Base-by-base conservation (phyloP, 1,284 basidiomycete genomes). In the Volvariella surrecta region DNA sequence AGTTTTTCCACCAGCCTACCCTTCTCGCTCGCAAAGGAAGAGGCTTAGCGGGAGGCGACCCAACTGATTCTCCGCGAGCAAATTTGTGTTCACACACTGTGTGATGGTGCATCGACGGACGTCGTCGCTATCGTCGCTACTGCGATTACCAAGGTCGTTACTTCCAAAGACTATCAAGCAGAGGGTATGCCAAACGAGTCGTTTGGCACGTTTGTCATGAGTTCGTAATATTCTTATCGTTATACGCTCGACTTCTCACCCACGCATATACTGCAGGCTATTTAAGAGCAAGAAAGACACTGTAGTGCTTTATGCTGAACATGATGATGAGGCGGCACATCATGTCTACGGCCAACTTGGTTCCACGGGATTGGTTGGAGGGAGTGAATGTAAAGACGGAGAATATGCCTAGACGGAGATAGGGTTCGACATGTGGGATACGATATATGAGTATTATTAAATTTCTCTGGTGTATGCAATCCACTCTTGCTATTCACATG, bases 241-340 rank as follows among this genome's bases (percentile, higher is more conserved):
- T 28, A 6, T 11, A 6, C 11, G 24, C 11, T 28, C 6, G 11
- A 28, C 11, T 6, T 28, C 11, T 28, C 11, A 28, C 6, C 24
- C 6, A 6, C 11, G 24, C 24, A 11, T 6, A 6, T 28, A 11
- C n/a, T n/a, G 45, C 50, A 61, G 69, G 7, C 54, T 70, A 15
- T 48, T 70, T 6, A 40, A 39, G 21, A 43, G 46, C 21, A 47
- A 38, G 4, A 66, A 69, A 43, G 47, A 63, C 2, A 55, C 49
- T 3, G 60, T 76, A 15, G 70, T 74, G 0, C 60, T 78, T 4
- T 78, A 74, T 49, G 74, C 76, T 11, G 73, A 66, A 9, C 67
- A 71, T 48, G 56, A 64, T 32, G 68, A 66, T 39, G 32, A 56
- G 10, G 71, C 68, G 1, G 71, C 67, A 9, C 56, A 56, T 2